Percentiles rank a stretch among this genome's conserved stretches.
Conservation (phyloP, 768 basidiomycete species). For the Melanogaster broomeanus region DNA sequence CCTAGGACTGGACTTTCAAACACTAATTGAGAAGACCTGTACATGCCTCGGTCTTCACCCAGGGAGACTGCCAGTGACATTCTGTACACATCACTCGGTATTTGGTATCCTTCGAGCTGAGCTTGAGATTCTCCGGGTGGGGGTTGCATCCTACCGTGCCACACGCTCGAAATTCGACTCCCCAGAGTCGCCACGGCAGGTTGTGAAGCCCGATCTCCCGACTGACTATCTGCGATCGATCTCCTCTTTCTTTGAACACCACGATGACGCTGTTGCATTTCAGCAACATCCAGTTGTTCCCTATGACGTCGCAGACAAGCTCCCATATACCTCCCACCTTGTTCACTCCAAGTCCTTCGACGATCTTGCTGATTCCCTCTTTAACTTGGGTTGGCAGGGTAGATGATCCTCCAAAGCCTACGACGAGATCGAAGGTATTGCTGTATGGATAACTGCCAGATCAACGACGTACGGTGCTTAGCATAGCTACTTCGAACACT, state of each 20-base stretch:
- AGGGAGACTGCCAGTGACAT: background rate
- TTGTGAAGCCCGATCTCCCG: background rate
- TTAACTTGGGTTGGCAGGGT: background rate
- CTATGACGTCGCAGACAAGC: background rate
- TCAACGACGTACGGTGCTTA: background rate
- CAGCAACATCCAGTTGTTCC: background rate
- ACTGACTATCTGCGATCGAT: background rate
- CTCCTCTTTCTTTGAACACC: background rate
- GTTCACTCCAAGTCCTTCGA: background rate
- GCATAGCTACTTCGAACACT: no score
- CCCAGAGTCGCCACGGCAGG: background rate
- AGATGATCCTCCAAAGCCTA: slow-evolving; percentile 1
- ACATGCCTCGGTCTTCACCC: background rate
- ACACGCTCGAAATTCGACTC: background rate
- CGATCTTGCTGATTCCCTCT: background rate
- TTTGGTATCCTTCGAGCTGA: no score
- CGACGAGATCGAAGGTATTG: background rate
- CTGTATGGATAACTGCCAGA: background rate
- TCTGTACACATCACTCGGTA: background rate
- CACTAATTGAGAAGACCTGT: no score
- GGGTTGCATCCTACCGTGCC: background rate
- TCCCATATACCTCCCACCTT: background rate
- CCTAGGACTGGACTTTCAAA: no score
- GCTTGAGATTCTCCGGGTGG: background rate
- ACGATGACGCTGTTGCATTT: background rate